Base-by-base conservation (phyloP, 2,329 filamentous ascomycete species). In the Cercospora sojina region DNA sequence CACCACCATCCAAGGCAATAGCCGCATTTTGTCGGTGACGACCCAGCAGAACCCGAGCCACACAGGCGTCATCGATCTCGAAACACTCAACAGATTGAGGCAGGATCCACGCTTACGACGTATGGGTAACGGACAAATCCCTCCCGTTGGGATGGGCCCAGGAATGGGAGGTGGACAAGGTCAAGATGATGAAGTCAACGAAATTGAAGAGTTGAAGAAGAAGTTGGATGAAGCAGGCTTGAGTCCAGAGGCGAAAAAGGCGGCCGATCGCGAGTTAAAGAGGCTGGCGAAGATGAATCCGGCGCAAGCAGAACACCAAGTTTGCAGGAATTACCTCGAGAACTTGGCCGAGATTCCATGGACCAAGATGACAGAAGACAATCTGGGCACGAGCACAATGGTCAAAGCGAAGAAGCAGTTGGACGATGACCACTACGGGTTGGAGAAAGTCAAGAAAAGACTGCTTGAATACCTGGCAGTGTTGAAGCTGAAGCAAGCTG, bases 391-490 rank as follows among this genome's bases (percentile, higher is more conserved):
- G 0, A 90, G 92, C 9, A 97, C 93, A 0, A 79, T 98, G 64
- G 84, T 86, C 66, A 86, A 86, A 72, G 95, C 95, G 6, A 88
- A 92, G 63, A 91, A 93, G 80, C 95, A 98, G 78, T 86, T 99
- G 5, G 93, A 99, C 74, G 90, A 96, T 70, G 95, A 99, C 76
- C 95, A 99, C 78, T 98, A 98, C 73, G 95, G 95, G 0, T 83
- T 99, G 13, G 93, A 98, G 68, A 96, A 94, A 79, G 94, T 99
- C 76, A 99, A 99, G 87, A 97, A 97, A 85, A 87, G 95, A 51
- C 80, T 99, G 23, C 85, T 99, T 5, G 96, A 98, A 78, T 99
- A 99, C 76, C 84, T 99, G 51, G 96, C 95, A 2, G 95, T 99
- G n/a, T 84, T 99, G 61, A 91, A 95, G 72, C 85, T 99, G 64